These are phyloP conservation scores for Cydonia oblonga DNA, from an alignment of 331 rosid species.

Conservation along the genomic window DNA sequence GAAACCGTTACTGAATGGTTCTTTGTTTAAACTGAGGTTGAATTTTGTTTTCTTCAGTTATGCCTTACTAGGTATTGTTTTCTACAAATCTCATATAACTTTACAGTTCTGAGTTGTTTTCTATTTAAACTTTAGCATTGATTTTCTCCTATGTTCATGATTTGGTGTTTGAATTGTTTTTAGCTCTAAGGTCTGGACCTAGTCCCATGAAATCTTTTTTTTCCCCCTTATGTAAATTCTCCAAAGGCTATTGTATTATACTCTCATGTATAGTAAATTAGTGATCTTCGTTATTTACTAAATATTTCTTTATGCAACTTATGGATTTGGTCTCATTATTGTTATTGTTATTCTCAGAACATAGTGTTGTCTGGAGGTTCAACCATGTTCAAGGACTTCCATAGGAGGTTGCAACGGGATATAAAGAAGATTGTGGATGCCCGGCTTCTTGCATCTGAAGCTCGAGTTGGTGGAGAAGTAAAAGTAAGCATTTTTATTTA, in stretches of 20 bases:
- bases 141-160: background rate
- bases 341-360: conserved; percentile 42
- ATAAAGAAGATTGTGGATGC: conserved; percentile 88
- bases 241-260: background rate
- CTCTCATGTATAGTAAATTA: background rate
- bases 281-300: background rate
- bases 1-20: background rate
- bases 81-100: background rate
- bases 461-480: conserved; percentile 60
- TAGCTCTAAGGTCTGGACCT: background rate
- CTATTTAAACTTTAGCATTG: background rate
- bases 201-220: background rate
- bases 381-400: conserved; percentile 98
- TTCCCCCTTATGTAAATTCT: too few relatives aligned
- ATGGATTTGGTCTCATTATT: background rate
- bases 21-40: background rate
- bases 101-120: background rate
- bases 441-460: conserved; percentile 80
- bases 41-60: background rate
- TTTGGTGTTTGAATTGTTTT: background rate
- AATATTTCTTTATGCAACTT: background rate
- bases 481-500: conserved; percentile 39
- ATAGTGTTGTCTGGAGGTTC: conserved; percentile 95
- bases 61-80: background rate
- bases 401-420: conserved; percentile 94